phyloP scores from a whole-genome alignment of 257 asterid species.

The Knoxia roxburghii region DNA sequence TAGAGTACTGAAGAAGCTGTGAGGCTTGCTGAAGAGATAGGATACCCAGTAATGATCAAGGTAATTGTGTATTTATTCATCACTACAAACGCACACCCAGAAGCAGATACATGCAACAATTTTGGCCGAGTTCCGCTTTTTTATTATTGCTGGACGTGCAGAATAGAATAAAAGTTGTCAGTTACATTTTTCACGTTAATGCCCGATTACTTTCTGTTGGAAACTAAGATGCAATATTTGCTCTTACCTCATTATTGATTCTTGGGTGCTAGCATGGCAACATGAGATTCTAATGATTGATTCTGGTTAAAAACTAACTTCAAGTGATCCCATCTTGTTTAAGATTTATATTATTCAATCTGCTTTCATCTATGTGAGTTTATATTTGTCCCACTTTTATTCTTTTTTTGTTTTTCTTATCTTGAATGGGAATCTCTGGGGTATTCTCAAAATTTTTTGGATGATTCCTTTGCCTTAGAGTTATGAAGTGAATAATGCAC shows the following conservation, averaged over 20 bases:
- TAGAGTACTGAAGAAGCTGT: constrained; percentile 92
- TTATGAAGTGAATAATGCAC: background rate
- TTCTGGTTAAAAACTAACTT: background rate
- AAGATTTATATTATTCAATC: background rate
- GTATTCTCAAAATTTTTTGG: background rate
- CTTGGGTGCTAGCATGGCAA: background rate
- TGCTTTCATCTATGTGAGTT: background rate
- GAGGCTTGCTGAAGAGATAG: constrained; percentile 72
- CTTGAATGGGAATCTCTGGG: background rate
- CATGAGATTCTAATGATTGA: background rate
- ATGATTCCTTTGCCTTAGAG: background rate
- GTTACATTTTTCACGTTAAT: background rate
- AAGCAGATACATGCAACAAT: background rate
- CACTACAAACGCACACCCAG: background rate
- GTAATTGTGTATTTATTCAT: constrained; percentile 31
- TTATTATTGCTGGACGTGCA: background rate
- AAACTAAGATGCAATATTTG: background rate
- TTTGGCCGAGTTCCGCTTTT: background rate
- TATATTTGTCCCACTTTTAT: background rate
- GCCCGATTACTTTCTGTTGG: background rate
- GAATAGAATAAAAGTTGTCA: background rate
- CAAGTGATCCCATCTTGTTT: background rate
- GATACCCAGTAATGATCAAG: constrained; percentile 98
- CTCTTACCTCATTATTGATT: background rate
- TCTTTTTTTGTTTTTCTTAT: background rate